Evolutionary conservation across 345 rosid species (phyloP).

Genomic region (Garcia nutans): DNA sequence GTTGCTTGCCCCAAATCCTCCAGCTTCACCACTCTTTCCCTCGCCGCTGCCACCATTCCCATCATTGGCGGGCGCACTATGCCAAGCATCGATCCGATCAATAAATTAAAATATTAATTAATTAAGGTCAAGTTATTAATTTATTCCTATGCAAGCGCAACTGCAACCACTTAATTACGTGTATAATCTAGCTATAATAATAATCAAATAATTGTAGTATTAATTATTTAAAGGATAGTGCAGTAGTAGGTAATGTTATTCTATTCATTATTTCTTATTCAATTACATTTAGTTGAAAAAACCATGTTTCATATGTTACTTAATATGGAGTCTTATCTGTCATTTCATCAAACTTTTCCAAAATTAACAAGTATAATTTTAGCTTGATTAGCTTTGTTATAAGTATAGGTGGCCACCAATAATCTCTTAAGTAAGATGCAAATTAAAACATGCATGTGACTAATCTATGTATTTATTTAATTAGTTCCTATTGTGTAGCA

Average conservation of each 20-base stretch:
- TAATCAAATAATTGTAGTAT: too few relatives aligned
- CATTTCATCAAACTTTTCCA: not conserved
- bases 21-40: not conserved
- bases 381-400: not conserved
- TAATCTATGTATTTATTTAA: too few relatives aligned
- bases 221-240: conserved; percentile 18
- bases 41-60: not conserved
- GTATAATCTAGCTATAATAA: not conserved
- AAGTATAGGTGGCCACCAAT: not conserved
- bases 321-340: conserved; percentile 24
- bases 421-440: not conserved
- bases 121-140: not conserved
- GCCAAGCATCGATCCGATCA: conserved; percentile 18
- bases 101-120: conserved; percentile 7
- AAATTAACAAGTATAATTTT: not conserved
- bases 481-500: too few relatives aligned
- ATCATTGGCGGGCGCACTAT: conserved; percentile 19
- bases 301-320: not conserved
- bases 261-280: too few relatives aligned
- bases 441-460: conserved; percentile 7
- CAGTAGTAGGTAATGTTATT: conserved; percentile 33
- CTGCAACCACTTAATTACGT: conserved; percentile 7
- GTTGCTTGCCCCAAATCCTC: not conserved
- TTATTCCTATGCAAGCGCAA: not conserved
- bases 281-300: not conserved